Evolutionary conservation across 202 grass and related monocot genomes (phyloP), one percentile per base, ranked within the genome.

Genomic region (Brachypodium distachyon): DNA sequence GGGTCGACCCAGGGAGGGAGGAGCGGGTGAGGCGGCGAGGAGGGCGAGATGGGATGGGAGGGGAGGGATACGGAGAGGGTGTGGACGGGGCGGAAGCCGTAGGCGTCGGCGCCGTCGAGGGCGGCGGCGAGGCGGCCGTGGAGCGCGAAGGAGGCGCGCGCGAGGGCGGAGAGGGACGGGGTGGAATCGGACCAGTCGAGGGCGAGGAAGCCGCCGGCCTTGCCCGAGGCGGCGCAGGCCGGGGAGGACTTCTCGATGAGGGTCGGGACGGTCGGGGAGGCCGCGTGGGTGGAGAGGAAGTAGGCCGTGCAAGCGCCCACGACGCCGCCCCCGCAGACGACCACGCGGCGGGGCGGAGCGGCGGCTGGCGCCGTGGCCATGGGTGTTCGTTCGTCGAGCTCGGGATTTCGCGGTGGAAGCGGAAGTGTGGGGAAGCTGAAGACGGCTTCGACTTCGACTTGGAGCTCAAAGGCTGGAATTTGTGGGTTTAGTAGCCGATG

Each of bases 151-250:
- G 88, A 92, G 59, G 87, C 86, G 26, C 91, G 91, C 11, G 89
- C 91, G 41, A 94, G 88, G 26, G 44, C 27, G 9, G 84, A 87
- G 44, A 97, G 76, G 43, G 61, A 2, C 4, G 91, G 86, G 17
- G 82, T 81, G 61, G 76, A 84, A 61, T 97, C 94, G 72, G 82
- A 88, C 94, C 94, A 97, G 76, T 94, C 94, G 58, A 97, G 91
- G 31, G 94, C 89, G 22, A 97, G 91, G 83, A 97, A 94, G 8
- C 91, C 89, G 32, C 89, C 91, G 32, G 89, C 91, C 76, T 97
- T 97, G 39, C 94, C 91, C 10, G 91, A 94, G 69, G 94, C 91
- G 36, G 86, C 94, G 78, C 94, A 94, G 18, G 94, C 91, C 2
- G 89, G 84, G 62, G 91, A 51, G 66, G 58, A 92, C 47, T 77